Evolutionary conservation across 1,284 basidiomycete species (phyloP).

Genomic region (Apiotrichum montevideense): DNA sequence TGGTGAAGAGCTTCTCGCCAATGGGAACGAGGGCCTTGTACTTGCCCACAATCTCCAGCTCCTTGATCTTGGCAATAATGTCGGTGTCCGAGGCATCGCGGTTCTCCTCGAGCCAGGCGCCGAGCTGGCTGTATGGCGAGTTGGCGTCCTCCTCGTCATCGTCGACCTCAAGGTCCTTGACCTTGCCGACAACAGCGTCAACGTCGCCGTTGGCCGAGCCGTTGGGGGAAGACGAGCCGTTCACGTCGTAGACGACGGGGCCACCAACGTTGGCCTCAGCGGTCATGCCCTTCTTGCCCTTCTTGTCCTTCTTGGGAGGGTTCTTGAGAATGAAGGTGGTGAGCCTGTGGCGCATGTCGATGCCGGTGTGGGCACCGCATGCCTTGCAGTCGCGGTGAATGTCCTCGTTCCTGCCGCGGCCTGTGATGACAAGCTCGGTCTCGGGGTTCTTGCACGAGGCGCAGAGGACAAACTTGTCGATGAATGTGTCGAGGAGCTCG

Average conservation of each 20-base stretch:
- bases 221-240: constrained; percentile 21
- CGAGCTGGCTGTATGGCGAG: constrained; percentile 79
- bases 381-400: constrained; percentile 98
- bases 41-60: constrained; percentile 90
- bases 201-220: constrained; percentile 27
- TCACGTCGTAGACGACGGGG: constrained; percentile 40
- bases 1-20: constrained; percentile 78
- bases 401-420: constrained; percentile 62
- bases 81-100: constrained; percentile 50
- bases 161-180: constrained; percentile 73
- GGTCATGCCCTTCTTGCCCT: constrained; percentile 48
- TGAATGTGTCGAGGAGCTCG: constrained; percentile 93
- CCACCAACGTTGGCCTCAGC: constrained; percentile 42
- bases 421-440: constrained; percentile 85
- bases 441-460: constrained; percentile 98
- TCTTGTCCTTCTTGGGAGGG: constrained; percentile 69
- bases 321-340: constrained; percentile 97
- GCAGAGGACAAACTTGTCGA: constrained; percentile 97
- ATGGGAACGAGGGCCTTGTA: constrained; percentile 85
- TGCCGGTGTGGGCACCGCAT: constrained; percentile 81
- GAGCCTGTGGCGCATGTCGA: constrained; percentile 97
- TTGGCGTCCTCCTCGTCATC: constrained; percentile 76
- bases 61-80: constrained; percentile 83
- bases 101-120: constrained; percentile 80
- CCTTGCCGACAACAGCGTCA: constrained; percentile 59